Conservation (phyloP, 768 basidiomycete genomes). For the Suillus brevipes region DNA sequence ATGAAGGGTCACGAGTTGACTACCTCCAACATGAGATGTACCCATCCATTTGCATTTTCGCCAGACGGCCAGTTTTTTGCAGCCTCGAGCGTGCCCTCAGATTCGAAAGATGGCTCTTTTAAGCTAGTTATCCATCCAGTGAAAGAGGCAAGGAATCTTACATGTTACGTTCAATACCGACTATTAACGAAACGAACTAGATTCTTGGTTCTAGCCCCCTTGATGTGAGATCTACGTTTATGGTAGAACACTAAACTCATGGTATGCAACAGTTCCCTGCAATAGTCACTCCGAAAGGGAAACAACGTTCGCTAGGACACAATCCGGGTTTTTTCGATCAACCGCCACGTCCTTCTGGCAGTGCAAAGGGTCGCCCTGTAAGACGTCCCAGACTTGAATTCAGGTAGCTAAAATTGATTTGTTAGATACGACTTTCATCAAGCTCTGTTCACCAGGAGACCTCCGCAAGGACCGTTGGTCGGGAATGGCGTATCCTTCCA, state of each 20-base stretch:
- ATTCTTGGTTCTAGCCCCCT: neutral
- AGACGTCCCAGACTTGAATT: neutral
- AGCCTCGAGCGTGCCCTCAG: neutral
- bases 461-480: neutral
- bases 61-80: neutral
- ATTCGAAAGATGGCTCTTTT: neutral
- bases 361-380: neutral
- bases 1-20: neutral
- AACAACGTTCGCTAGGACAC: neutral
- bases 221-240: slow-evolving; percentile 1
- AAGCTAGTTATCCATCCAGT: neutral
- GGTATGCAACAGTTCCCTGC: neutral
- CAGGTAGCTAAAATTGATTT: neutral
- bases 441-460: neutral
- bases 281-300: neutral
- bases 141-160: neutral
- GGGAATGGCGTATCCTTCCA: neutral
- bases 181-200: neutral
- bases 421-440: neutral
- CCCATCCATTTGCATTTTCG: slow-evolving; percentile 5
- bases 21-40: neutral
- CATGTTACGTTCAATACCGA: neutral
- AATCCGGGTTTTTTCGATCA: neutral
- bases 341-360: neutral
- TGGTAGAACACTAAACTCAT: neutral